Conservation (phyloP, 257 asterid genomes). For the Solanum virginianum region DNA sequence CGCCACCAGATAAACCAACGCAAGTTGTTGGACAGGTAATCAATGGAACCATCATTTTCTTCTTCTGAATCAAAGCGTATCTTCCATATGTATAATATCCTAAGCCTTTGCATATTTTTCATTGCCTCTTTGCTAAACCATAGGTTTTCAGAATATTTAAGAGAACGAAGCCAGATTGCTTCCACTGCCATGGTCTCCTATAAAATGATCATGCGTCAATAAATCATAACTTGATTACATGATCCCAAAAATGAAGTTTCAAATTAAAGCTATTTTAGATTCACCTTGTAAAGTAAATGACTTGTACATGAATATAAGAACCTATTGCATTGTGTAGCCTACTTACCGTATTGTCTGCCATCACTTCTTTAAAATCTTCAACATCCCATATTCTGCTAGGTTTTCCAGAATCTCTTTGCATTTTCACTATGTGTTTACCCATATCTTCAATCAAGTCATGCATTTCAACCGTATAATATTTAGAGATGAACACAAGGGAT, state of each 20-base stretch:
- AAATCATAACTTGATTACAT: no score
- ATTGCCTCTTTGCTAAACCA: neutral
- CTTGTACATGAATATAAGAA: no score
- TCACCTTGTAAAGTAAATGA: no score
- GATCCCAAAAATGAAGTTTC: no score
- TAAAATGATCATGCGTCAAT: neutral
- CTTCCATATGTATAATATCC: neutral
- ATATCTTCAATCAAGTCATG: no score
- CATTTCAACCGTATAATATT: no score
- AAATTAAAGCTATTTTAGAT: no score
- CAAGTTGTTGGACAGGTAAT: neutral
- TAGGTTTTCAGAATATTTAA: neutral
- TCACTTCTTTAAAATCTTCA: neutral
- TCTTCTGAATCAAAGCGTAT: accelerated
- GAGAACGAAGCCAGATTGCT: neutral
- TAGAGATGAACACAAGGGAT: no score
- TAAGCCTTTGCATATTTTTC: neutral
- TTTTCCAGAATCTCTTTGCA: neutral
- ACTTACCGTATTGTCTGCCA: neutral
- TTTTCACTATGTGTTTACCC: no score
- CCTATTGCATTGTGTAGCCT: neutral
- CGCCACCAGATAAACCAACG: neutral
- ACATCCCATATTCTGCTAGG: neutral
- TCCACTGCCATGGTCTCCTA: neutral
- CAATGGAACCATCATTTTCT: neutral